Base-by-base conservation (phyloP, 305 asterid species). In the Plantago coronopus region DNA sequence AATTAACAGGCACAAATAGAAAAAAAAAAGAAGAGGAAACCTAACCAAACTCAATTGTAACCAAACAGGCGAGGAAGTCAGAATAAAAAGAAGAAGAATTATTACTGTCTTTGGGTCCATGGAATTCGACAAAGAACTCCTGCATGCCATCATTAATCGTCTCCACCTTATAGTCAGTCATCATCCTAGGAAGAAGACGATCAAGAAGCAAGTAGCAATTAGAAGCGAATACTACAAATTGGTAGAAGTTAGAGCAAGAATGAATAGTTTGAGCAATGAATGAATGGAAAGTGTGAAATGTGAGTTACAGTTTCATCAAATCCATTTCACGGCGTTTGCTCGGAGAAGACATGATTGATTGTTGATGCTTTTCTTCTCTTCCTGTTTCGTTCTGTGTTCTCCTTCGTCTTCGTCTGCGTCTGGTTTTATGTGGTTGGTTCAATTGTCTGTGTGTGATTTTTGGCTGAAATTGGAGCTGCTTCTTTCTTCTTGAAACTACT, bases 281-380 rank as follows among this genome's bases (percentile, higher is more conserved):
- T 46, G 27, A 70, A 63, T 20, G 59, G 60, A 68, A 54, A 59
- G 47, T 19, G 19, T 1, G 40, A n/a, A 57, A 18, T 54, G 69
- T 40, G 18, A 54, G 64, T 69, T 85, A 90, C 96, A 90, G 88
- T 80, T 90, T 87, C 96, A 87, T 87, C 81, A 90, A 75, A 77
- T 90, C 97, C 97, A 90, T 87, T 70, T 90, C 97, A 68, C 97
- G 74, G 74, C 97, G 90, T 61, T 90, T 90, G 94, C 84, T 85
- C 59, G 97, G 96, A 50, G 96, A 90, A 76, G 97, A 85, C 96
- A 87, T 90, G 83, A 54, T 72, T 72, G 43, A n/a, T n/a, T n/a
- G n/a, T n/a, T n/a, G n/a, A n/a, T n/a, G n/a, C n/a, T n/a, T n/a
- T n/a, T n/a, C n/a, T n/a, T n/a, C n/a, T n/a, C n/a, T n/a, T n/a